These are phyloP conservation scores for Leucaena leucocephala DNA, from an alignment of 306 rosid genomes.

Conservation along the genomic window DNA sequence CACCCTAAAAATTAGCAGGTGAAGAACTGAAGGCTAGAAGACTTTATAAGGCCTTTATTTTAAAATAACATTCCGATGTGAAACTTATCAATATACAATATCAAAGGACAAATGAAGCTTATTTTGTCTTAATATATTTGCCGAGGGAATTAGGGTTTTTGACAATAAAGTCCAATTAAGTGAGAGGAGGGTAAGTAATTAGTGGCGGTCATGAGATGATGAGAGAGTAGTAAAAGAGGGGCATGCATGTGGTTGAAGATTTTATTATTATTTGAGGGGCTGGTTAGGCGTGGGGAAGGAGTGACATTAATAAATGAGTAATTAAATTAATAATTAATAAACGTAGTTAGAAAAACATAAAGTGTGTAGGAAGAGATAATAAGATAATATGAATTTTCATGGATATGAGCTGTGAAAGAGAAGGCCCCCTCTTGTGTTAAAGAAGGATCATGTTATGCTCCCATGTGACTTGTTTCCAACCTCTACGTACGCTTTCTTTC, in stretches of 20 bases:
- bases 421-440: conserved; percentile 25
- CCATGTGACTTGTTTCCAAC: conserved; percentile 84
- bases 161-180: conserved; percentile 28
- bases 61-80: no score
- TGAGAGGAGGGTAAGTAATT: conserved; percentile 19
- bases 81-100: no score
- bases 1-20: no score
- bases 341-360: not conserved
- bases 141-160: conserved; percentile 22
- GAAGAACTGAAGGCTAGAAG: no score
- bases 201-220: conserved; percentile 7
- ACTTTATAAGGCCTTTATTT: no score
- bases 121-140: not conserved
- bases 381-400: conserved; percentile 26
- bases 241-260: conserved; percentile 42
- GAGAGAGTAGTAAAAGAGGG: conserved; percentile 21
- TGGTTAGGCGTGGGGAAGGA: conserved; percentile 40
- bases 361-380: conserved; percentile 24
- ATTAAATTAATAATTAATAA: conserved; percentile 12
- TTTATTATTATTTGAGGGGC: not conserved
- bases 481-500: conserved; percentile 68
- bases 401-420: conserved; percentile 49
- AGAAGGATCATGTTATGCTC: conserved; percentile 61
- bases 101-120: not conserved
- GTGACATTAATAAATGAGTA: conserved; percentile 28